phyloP scores from a whole-genome alignment of 139 green algal species.

The Chlamydomonas asymmetrica region DNA sequence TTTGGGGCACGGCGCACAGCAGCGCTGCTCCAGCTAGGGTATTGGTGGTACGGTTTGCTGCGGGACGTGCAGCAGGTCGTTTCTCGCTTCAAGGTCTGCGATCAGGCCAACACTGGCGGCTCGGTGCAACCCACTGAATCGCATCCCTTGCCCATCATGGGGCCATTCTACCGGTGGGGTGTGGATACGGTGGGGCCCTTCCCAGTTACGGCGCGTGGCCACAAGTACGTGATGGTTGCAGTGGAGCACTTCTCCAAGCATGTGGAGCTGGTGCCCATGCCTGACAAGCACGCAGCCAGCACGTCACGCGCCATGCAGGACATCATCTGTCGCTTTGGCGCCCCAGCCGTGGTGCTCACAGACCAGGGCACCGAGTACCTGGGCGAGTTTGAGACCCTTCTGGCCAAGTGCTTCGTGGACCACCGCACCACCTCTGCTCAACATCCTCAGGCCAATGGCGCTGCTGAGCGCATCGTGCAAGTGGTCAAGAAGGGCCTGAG shows the following conservation, averaged over 20 bases:
- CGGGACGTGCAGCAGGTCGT: not conserved
- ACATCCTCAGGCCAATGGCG: slow-evolving; percentile 38
- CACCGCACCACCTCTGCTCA: slow-evolving; percentile 26
- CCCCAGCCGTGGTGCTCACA: slow-evolving; percentile 35
- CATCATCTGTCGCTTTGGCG: slow-evolving; percentile 14
- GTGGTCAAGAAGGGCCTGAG: slow-evolving; percentile 27
- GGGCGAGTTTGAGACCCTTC: slow-evolving; percentile 32
- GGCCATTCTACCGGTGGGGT: slow-evolving; percentile 12
- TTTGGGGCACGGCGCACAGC: slow-evolving; percentile 3
- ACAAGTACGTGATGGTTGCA: slow-evolving; percentile 36
- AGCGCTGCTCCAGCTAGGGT: not conserved
- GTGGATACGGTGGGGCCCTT: slow-evolving; percentile 31
- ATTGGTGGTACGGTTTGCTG: slow-evolving; percentile 12
- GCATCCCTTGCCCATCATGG: slow-evolving; percentile 14
- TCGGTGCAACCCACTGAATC: not conserved
- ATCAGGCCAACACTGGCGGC: not conserved
- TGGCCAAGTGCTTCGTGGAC: slow-evolving; percentile 22
- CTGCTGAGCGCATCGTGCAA: slow-evolving; percentile 29
- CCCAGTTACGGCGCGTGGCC: not conserved
- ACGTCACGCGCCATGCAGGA: not conserved
- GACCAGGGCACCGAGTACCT: slow-evolving; percentile 36
- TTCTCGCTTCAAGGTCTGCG: not conserved
- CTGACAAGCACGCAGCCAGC: not conserved
- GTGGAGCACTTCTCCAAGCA: slow-evolving; percentile 36
- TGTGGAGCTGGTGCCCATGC: slow-evolving; percentile 16